phyloP scores from a whole-genome alignment of 164 flowering plant genomes.

The Santalum album region DNA sequence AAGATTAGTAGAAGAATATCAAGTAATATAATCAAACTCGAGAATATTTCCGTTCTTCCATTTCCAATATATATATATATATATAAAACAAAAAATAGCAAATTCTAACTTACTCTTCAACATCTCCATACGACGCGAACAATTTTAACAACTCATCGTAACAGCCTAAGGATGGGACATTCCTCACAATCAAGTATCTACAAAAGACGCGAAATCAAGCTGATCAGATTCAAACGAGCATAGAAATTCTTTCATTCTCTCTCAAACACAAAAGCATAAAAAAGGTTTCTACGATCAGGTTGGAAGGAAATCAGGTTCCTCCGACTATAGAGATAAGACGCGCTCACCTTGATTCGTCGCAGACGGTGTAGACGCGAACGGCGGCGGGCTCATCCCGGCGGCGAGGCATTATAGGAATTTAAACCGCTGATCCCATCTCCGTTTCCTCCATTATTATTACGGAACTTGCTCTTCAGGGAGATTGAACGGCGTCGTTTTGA shows the following conservation, averaged over 20 bases:
- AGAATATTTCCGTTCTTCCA: too few relatives aligned
- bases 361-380: conserved; percentile 88
- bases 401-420: too few relatives aligned
- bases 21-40: too few relatives aligned
- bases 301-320: neutral
- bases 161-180: conserved; percentile 83
- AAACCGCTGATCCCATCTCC: too few relatives aligned
- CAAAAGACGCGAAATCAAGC: neutral
- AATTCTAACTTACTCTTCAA: conserved; percentile 57
- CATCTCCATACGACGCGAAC: conserved; percentile 66
- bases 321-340: neutral
- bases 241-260: neutral
- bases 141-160: conserved; percentile 58
- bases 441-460: too few relatives aligned
- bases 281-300: neutral
- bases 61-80: neutral
- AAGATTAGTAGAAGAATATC: too few relatives aligned
- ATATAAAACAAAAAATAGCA: neutral
- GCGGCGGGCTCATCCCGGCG: conserved; percentile 64
- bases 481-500: too few relatives aligned
- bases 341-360: conserved; percentile 81
- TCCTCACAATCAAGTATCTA: conserved; percentile 78
- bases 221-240: neutral
- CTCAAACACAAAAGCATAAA: neutral
- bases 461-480: too few relatives aligned